Base-by-base conservation (phyloP, 2,329 filamentous ascomycete genomes). In the Nothomitra cinnamomea region DNA sequence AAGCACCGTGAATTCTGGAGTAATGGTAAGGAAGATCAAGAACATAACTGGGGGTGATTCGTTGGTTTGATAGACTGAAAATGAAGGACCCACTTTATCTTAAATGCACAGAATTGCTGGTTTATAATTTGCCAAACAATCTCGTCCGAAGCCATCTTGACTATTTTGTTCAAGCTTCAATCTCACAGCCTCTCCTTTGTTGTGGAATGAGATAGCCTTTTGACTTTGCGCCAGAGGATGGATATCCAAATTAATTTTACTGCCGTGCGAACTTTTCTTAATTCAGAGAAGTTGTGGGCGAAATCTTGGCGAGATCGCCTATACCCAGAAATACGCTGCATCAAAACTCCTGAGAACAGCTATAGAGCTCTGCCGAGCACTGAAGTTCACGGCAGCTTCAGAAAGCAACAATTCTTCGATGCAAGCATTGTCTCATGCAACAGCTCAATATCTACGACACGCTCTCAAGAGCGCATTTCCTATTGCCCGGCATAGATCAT, bases 91-190 rank as follows among this genome's bases (percentile, higher is more conserved):
- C 71, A 87, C 80, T 94, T 95, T 60, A 96, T 75, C 66, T 95
- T 95, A 75, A 89, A 96, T 52, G 85, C 83, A 73, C 92, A 96
- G 67, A 92, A 94, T 65, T 90, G 85, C 70, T 92, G 86, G 70
- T 94, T 94, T 61, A 95, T 95, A 55, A 95, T 86, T 67, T 89
- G 82, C 92, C 92, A 98, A 58, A 96, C 83, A 59, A 96, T 94
- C 70, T 96, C 90, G 74, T 96, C 90, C 58, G 87, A 94, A 55
- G 86, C 80, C 85, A 92, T 94, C 55, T 56, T 70, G 63, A 10
- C n/a, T 21, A 17, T 35, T 10, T 35, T 19, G 2, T 10, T 10
- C 5, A 32, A 32, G 10, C 10, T 32, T n/a, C n/a, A n/a, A n/a
- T n/a, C n/a, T n/a, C n/a, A n/a, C 28, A 32, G 10, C 28, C 28